Evolutionary conservation across 345 rosid species (phyloP), one percentile per base, ranked within the genome.

Genomic region (Populus tremula): DNA sequence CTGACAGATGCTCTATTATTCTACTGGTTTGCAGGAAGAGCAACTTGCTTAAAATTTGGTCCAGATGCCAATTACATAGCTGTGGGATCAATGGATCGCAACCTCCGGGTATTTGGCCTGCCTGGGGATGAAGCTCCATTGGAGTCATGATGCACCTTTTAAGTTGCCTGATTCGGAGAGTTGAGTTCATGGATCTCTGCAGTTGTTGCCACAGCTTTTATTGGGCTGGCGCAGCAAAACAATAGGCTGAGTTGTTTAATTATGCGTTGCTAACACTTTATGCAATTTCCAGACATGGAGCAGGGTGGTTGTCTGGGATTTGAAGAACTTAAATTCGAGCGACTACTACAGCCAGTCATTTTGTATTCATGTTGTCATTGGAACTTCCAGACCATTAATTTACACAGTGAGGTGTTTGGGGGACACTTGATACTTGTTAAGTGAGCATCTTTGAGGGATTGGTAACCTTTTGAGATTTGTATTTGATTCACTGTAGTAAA

Each of bases 11-110:
- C 33, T 18, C 39, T 71, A 27, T 39, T 64, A 35, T 11, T 75
- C 4, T 29, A 69, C 2, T 53, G 38, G 18, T 72, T 85, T 69
- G 79, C 86, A 93, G 97, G 97, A 67, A 90, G 71, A 89, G 90
- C 90, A 47, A 92, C 92, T 7, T 81, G 91, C 64, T 83, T 87
- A 41, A 95, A 91, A 83, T 93, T 92, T 54, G 98, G 99, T n/a
- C 76, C 88, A 0, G 97, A 95, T 85, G 94, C 96, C 23, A 90
- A 86, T 72, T 95, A 90, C 76, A 59, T 93, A 49, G 97, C 94
- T 2, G 96, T 93, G 1, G 96, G 99, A 77, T 92, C 98, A 2
- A 93, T 92, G 99, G 99, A 95, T 79, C 92, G 89, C 70, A 93
- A 92, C 82, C 89, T 93, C 23, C 88, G 94, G 63, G 82, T 95